Conservation (phyloP, 768 basidiomycete genomes). For the Tylopilus sp. region DNA sequence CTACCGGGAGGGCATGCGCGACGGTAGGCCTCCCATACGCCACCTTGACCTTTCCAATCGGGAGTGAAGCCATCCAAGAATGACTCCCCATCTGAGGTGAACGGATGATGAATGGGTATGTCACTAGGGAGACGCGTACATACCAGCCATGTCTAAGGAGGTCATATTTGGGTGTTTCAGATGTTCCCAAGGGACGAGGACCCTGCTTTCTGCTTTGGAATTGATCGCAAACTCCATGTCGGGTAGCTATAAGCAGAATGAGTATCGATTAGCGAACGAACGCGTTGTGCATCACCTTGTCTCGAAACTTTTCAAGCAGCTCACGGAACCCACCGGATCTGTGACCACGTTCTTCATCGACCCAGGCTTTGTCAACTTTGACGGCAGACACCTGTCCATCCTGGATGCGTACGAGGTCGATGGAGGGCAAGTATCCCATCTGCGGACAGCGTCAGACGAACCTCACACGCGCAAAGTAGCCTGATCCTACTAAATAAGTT, state of each 20-base stretch:
- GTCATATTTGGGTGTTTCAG: constrained; percentile 71
- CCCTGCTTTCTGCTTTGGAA: constrained; percentile 88
- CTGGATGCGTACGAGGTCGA: constrained; percentile 79
- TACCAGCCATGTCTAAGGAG: constrained; percentile 32
- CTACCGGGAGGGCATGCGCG: constrained; percentile 83
- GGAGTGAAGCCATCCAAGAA: constrained; percentile 68
- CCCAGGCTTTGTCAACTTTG: constrained; percentile 51
- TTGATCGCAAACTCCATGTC: constrained; percentile 96
- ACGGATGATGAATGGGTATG: background rate
- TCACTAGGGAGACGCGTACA: background rate
- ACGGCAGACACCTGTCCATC: constrained; percentile 59
- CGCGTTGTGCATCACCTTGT: constrained; percentile 43
- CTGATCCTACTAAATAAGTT: constrained; percentile 46
- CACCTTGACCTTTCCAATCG: constrained; percentile 83
- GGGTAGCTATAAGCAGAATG: constrained; percentile 56
- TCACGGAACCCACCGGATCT: constrained; percentile 73
- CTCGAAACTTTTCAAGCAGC: constrained; percentile 73
- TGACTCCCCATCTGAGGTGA: constrained; percentile 43
- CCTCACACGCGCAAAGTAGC: background rate
- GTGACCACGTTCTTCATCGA: constrained; percentile 68
- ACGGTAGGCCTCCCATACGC: constrained; percentile 92
- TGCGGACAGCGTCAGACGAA: constrained; percentile 27
- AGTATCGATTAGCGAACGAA: background rate
- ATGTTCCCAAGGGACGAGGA: constrained; percentile 92
- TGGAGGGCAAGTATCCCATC: constrained; percentile 76